A percentile compares a stretch with the other conserved stretches of the same genome.
Conservation (phyloP, 148 eudicot species). For the Oxyria digyna region DNA sequence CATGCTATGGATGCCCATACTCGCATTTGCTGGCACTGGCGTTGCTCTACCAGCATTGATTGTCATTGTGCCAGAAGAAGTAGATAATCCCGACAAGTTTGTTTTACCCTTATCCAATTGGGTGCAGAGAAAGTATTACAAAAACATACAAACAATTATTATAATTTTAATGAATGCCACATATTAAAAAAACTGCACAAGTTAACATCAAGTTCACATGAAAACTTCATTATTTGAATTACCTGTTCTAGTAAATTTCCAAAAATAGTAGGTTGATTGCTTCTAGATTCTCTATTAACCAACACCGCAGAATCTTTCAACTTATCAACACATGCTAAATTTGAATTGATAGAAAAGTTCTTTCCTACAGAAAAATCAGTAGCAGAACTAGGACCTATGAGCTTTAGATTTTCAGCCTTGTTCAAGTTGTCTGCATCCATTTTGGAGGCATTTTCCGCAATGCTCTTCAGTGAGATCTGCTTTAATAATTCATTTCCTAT, state of each 20-base stretch:
- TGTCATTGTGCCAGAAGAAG: slow-evolving; percentile 18
- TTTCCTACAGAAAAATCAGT: background rate
- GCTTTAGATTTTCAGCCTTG: slow-evolving; percentile 15
- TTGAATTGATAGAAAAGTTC: background rate
- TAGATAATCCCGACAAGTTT: slow-evolving; percentile 15
- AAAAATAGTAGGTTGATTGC: background rate
- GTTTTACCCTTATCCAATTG: slow-evolving; percentile 14
- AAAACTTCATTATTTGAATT: background rate
- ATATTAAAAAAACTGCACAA: background rate
- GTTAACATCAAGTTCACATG: background rate
- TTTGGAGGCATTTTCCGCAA: slow-evolving; percentile 11
- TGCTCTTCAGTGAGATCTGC: slow-evolving; percentile 16
- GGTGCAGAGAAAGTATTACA: background rate
- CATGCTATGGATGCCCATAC: slow-evolving; percentile 12
- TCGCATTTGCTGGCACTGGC: slow-evolving; percentile 11
- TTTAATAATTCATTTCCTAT: slow-evolving; percentile 14
- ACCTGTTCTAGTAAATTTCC: slow-evolving; percentile 1
- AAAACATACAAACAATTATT: background rate
- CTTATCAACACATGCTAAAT: background rate
- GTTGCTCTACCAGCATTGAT: slow-evolving; percentile 16
- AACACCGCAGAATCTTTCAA: slow-evolving; percentile 4
- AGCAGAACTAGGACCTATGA: slow-evolving; percentile 3
- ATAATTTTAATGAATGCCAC: background rate
- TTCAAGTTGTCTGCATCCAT: slow-evolving; percentile 5
- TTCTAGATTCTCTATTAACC: slow-evolving; percentile 10